phyloP scores from a whole-genome alignment of 2,329 filamentous ascomycete species.

The Diaporthe humulicola region DNA sequence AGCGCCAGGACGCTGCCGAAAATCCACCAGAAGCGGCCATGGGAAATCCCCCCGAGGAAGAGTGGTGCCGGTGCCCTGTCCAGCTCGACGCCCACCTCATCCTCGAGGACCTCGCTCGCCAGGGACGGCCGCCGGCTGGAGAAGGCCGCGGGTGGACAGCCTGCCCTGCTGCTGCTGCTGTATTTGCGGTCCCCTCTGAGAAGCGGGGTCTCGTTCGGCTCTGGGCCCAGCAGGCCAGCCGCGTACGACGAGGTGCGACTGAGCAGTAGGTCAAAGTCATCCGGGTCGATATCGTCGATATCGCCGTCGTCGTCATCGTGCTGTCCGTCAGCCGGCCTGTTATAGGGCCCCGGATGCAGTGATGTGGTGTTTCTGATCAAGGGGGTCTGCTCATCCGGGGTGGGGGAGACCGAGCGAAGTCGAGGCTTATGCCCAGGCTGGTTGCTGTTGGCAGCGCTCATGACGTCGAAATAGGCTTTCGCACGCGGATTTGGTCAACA shows the following conservation, averaged over 20 bases:
- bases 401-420: neutral
- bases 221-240: conserved; percentile 56
- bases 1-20: conserved; percentile 71
- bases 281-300: conserved; percentile 47
- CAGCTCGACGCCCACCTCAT: conserved; percentile 13
- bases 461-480: conserved; percentile 4
- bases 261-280: conserved; percentile 53
- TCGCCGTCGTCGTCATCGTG: neutral
- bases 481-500: neutral
- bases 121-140: conserved; percentile 32
- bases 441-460: conserved; percentile 3
- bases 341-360: neutral
- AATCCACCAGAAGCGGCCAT: conserved; percentile 71
- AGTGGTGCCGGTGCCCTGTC: neutral
- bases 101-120: conserved; percentile 32
- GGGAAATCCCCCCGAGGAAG: conserved; percentile 62
- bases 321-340: conserved; percentile 15
- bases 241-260: conserved; percentile 56
- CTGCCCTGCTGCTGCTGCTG: conserved; percentile 41
- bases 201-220: conserved; percentile 55
- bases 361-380: conserved; percentile 31
- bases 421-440: neutral
- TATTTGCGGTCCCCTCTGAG: conserved; percentile 52
- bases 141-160: conserved; percentile 17
- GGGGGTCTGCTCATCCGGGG: conserved; percentile 36